These are phyloP conservation scores for Tillandsia leiboldiana DNA, from an alignment of 176 grass and related monocot genomes.

Conservation along the genomic window DNA sequence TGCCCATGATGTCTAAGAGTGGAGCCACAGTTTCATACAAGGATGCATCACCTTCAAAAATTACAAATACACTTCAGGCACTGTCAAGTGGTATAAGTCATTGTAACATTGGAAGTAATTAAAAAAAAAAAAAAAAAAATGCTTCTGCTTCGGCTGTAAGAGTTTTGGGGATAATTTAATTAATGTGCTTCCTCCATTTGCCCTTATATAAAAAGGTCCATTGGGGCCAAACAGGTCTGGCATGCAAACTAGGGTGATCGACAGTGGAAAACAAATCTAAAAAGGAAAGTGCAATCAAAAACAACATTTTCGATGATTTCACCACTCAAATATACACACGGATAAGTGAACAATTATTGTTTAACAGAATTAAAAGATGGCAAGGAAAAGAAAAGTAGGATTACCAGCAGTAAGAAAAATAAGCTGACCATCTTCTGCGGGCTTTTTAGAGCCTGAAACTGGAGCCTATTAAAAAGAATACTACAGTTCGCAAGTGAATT, in stretches of 20 bases:
- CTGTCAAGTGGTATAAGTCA: background rate
- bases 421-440: slow-evolving; percentile 84
- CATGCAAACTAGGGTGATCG: too few relatives aligned
- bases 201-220: too few relatives aligned
- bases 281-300: too few relatives aligned
- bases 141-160: too few relatives aligned
- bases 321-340: slow-evolving; percentile 19
- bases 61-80: background rate
- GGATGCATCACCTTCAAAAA: slow-evolving; percentile 54
- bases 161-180: too few relatives aligned
- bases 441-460: slow-evolving; percentile 89
- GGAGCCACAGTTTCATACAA: slow-evolving; percentile 53
- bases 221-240: too few relatives aligned
- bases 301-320: too few relatives aligned
- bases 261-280: too few relatives aligned
- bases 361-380: background rate
- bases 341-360: slow-evolving; percentile 1
- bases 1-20: slow-evolving; percentile 86
- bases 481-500: slow-evolving; percentile 15
- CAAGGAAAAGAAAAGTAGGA: background rate
- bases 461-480: slow-evolving; percentile 67
- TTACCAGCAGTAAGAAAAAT: slow-evolving; percentile 90
- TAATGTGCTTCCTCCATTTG: too few relatives aligned
- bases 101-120: background rate
- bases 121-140: background rate